Evolutionary conservation across 495 filamentous ascomycete species (phyloP).

Genomic region (Penicillium desertorum): DNA sequence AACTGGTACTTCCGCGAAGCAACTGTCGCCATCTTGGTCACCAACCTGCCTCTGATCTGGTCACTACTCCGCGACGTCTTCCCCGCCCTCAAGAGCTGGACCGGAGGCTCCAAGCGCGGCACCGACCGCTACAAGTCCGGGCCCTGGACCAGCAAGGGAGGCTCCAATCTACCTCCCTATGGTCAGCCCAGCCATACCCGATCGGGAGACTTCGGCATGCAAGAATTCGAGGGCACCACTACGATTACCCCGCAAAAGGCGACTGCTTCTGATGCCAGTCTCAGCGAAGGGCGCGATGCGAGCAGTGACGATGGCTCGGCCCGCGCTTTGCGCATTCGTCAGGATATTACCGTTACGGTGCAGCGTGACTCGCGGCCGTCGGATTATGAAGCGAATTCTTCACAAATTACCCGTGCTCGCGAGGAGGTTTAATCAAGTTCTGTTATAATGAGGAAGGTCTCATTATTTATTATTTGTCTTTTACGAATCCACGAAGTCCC

Average conservation of each 20-base stretch:
- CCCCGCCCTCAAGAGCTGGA: constrained; percentile 50
- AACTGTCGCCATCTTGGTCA: constrained; percentile 61
- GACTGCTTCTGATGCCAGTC: constrained; percentile 34
- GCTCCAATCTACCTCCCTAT: constrained; percentile 33
- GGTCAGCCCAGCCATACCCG: constrained; percentile 35
- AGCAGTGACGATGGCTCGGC: constrained; percentile 45
- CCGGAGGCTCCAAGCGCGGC: constrained; percentile 41
- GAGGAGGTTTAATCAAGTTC: constrained; percentile 22
- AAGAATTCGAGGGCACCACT: constrained; percentile 33
- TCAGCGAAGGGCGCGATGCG: constrained; percentile 34
- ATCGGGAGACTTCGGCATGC: constrained; percentile 39
- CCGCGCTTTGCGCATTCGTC: constrained; percentile 45
- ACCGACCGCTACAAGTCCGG: constrained; percentile 42
- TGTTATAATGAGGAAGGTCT: not conserved
- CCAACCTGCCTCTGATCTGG: constrained; percentile 67
- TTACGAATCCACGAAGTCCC: constrained; percentile 25
- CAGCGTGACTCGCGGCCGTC: constrained; percentile 36
- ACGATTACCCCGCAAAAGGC: constrained; percentile 33
- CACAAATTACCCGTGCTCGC: constrained; percentile 14
- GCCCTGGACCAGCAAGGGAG: constrained; percentile 39
- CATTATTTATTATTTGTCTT: not conserved
- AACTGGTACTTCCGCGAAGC: constrained; percentile 75
- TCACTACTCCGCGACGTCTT: constrained; percentile 61
- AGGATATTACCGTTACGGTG: constrained; percentile 49
- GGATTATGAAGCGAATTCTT: constrained; percentile 20